Percentiles rank a stretch among this genome's conserved stretches.
These are phyloP conservation scores for Anacardium occidentale DNA, from an alignment of 345 rosid species.

Conservation along the genomic window DNA sequence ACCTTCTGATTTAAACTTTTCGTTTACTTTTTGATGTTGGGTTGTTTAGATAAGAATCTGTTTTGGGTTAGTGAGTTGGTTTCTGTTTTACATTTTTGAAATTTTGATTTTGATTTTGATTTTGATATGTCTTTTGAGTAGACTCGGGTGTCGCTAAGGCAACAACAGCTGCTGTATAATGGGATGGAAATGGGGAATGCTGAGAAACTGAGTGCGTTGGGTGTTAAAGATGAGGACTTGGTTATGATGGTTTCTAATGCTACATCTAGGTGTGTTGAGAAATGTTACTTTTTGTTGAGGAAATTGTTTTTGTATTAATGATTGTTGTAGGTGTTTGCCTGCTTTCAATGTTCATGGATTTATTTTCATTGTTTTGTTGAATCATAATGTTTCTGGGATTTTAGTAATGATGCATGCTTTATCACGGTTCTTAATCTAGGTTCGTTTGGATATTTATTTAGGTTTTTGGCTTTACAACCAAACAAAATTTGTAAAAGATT, in stretches of 20 bases:
- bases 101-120: neutral
- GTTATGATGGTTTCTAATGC: constrained; percentile 81
- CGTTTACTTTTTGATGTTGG: neutral
- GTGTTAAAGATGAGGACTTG: constrained; percentile 88
- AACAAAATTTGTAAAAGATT: neutral
- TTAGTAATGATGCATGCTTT: neutral
- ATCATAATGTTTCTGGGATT: neutral
- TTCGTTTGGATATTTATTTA: neutral
- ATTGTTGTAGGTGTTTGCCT: neutral
- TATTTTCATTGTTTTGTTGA: too few species aligned
- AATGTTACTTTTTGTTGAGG: constrained; percentile 3
- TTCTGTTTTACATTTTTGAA: neutral
- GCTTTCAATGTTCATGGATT: neutral
- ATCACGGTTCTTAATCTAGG: neutral
- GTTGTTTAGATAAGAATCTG: neutral
- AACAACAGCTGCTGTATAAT: constrained; percentile 79
- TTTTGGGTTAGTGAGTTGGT: neutral
- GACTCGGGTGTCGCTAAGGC: constrained; percentile 82
- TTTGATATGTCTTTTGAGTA: constrained; percentile 34
- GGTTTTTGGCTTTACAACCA: neutral
- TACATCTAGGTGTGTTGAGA: constrained; percentile 41
- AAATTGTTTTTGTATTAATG: neutral
- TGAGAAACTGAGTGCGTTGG: constrained; percentile 79
- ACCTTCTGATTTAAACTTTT: too few species aligned
- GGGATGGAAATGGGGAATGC: constrained; percentile 77